These are phyloP conservation scores for Torrubiella hemipterigena DNA, from an alignment of 2,329 filamentous ascomycete genomes.

Conservation along the genomic window DNA sequence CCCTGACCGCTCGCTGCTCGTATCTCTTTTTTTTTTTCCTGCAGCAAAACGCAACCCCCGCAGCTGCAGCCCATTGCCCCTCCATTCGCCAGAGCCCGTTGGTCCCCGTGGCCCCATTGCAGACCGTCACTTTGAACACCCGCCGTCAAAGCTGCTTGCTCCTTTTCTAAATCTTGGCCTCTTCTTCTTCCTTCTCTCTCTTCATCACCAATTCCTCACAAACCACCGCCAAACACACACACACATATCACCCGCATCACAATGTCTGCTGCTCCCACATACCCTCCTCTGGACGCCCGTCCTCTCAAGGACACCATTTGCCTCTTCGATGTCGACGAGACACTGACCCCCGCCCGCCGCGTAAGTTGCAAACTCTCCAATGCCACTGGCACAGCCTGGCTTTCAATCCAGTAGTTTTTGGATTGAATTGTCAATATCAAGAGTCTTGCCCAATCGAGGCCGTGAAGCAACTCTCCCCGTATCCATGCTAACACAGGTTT, in stretches of 20 bases:
- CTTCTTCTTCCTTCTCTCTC: not conserved
- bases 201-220: not conserved
- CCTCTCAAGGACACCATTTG: constrained; percentile 86
- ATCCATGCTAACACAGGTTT: constrained; percentile 2
- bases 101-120: too few species aligned
- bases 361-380: constrained; percentile 43
- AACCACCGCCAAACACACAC: constrained; percentile 1
- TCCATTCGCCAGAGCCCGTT: too few species aligned
- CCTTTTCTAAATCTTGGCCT: not conserved
- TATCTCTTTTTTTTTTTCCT: too few species aligned
- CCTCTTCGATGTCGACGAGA: constrained; percentile 94
- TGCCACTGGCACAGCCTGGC: too few species aligned
- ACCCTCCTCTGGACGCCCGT: constrained; percentile 69
- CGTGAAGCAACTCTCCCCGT: not conserved
- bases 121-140: too few species aligned
- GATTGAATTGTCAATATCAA: too few species aligned
- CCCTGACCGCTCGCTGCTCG: too few species aligned
- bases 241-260: constrained; percentile 7
- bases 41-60: too few species aligned
- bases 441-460: not conserved
- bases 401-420: not conserved
- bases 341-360: constrained; percentile 70
- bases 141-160: too few species aligned
- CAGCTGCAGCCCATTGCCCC: too few species aligned
- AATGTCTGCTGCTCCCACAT: constrained; percentile 32